Evolutionary conservation across 73 alveolate species (phyloP), one percentile per base, ranked within the genome.

Genomic region (Paramecium caudatum): DNA sequence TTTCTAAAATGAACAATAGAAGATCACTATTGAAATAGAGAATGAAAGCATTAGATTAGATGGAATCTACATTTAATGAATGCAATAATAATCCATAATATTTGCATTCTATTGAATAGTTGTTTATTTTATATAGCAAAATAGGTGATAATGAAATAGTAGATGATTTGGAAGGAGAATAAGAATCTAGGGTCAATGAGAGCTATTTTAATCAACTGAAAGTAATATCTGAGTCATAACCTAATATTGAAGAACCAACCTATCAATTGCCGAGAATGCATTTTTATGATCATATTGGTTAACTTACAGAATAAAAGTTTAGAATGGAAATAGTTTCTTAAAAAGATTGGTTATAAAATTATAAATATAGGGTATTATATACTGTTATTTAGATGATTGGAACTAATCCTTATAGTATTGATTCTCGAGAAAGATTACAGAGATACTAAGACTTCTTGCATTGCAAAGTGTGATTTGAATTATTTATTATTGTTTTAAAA

Each of bases 341-440:
- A 23, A 74, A 74, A 41, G 88, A 74, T 21, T 45, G 65, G 69
- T 45, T 41, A 7, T 16, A 74, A 45, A 74, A 74, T 41, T 74
- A 74, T 16, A 74, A 74, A 45, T 39, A 74, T 13, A 74, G 21
- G 36, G 88, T 74, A 41, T 15, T 0, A 0, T 16, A 39, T 41
- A 41, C 19, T 2, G 19, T 41, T 15, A 10, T n/a, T 74, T 41
- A 74, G 83, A 23, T 65, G 3, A 36, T 30, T 65, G 25, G 34
- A 1, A 65, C 83, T 33, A 33, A 74, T 43, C 69, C 68, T 8
- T 74, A 74, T 7, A 45, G 30, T 74, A 19, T 21, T 19, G 62
- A 74, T 10, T 19, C 88, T 2, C 36, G 69, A 21, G 88, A 74
- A 27, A 74, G 47, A 21, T 74, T 41, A 6, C 19, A 0, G 43